phyloP scores from a whole-genome alignment of 345 rosid species.

The Citrus inodora region DNA sequence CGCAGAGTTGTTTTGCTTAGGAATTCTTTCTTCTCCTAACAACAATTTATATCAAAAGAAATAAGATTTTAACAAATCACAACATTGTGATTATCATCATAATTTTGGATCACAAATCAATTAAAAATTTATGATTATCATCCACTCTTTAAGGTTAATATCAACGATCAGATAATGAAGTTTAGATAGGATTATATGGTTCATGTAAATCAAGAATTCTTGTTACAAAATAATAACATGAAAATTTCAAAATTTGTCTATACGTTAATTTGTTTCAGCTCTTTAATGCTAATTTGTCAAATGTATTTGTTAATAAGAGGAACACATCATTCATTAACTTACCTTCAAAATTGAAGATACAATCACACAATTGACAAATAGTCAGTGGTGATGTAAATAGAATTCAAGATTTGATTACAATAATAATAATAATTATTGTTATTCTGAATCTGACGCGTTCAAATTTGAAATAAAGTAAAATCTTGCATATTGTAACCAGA shows the following conservation, averaged over 20 bases:
- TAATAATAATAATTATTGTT: background rate
- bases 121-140: background rate
- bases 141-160: background rate
- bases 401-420: background rate
- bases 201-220: background rate
- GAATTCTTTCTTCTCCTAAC: background rate
- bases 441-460: no score
- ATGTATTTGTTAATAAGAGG: background rate
- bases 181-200: background rate
- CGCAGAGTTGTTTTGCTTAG: background rate
- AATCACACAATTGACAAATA: background rate
- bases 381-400: background rate
- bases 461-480: no score
- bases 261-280: background rate
- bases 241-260: background rate
- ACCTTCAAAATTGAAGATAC: background rate
- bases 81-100: background rate
- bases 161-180: background rate
- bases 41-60: no score
- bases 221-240: background rate
- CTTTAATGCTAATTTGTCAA: no score
- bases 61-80: background rate
- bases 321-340: background rate
- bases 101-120: background rate
- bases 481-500: background rate